Conservation (phyloP, 2,329 filamentous ascomycete genomes). For the Aspergillus sp. region DNA sequence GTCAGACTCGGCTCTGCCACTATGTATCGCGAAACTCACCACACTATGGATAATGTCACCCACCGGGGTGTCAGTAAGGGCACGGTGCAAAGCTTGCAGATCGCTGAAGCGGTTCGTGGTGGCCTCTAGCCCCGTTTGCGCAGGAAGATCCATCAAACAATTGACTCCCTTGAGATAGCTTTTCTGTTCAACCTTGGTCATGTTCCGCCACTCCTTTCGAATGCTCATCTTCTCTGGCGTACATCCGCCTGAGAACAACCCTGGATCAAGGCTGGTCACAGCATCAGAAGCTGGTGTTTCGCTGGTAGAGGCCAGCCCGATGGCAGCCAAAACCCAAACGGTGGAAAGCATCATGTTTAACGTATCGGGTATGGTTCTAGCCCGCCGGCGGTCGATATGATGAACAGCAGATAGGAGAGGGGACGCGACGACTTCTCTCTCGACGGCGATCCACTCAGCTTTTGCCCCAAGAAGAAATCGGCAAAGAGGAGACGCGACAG, state of each 20-base stretch:
- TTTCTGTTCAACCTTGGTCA: background rate
- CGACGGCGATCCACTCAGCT: too few species aligned
- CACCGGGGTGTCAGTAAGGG: background rate
- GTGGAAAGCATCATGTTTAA: background rate
- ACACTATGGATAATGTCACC: constrained; percentile 1
- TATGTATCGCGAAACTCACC: background rate
- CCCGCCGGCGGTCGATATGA: too few species aligned
- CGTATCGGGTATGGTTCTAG: background rate
- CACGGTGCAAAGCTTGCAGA: background rate
- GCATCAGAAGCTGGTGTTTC: background rate
- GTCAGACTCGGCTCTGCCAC: background rate
- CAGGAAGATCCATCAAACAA: background rate
- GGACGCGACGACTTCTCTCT: background rate
- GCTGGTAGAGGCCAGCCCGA: background rate
- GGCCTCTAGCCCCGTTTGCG: background rate
- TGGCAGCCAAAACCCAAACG: background rate
- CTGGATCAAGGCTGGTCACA: background rate
- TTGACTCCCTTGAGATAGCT: background rate
- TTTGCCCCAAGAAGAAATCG: background rate
- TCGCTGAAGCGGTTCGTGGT: constrained; percentile 1
- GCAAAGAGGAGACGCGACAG: background rate
- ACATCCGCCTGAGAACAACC: background rate
- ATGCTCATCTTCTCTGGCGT: background rate
- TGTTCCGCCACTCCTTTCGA: constrained; percentile 1
- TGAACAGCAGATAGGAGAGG: background rate